phyloP scores from a whole-genome alignment of 1,284 basidiomycete species.

The Dichomitus squalens region DNA sequence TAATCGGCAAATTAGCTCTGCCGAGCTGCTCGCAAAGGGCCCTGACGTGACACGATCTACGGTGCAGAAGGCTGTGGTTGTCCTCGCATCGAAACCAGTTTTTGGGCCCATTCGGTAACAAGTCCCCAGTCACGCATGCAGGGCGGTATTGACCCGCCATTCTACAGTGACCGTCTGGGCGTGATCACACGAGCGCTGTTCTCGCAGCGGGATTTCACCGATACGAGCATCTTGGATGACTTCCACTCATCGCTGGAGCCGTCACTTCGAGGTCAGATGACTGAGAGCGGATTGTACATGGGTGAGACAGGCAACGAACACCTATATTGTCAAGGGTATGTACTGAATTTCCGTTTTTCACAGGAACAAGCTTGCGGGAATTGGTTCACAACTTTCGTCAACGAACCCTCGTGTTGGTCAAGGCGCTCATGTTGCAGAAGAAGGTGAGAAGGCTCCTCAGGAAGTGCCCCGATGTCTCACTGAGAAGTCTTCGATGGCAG shows the following conservation, averaged over 20 bases:
- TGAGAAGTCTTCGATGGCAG: conserved; percentile 40
- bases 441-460: conserved; percentile 49
- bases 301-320: conserved; percentile 47
- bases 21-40: conserved; percentile 79
- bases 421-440: conserved; percentile 92
- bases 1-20: conserved; percentile 92
- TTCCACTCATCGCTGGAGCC: conserved; percentile 77
- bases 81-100: conserved; percentile 87
- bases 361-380: conserved; percentile 90
- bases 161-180: conserved; percentile 84
- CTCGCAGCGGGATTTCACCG: conserved; percentile 86
- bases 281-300: conserved; percentile 86
- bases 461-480: background rate
- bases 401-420: conserved; percentile 91
- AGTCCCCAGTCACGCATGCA: too few species aligned
- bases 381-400: conserved; percentile 94
- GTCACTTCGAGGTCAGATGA: conserved; percentile 68
- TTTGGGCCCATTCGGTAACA: conserved; percentile 83
- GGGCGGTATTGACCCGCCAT: background rate
- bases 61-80: conserved; percentile 97
- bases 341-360: background rate
- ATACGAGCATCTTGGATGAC: conserved; percentile 82
- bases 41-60: conserved; percentile 93
- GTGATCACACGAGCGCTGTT: conserved; percentile 93
- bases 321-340: conserved; percentile 2